Conservation (phyloP, 73 alveolate species). For the Strombidium stylifer region DNA sequence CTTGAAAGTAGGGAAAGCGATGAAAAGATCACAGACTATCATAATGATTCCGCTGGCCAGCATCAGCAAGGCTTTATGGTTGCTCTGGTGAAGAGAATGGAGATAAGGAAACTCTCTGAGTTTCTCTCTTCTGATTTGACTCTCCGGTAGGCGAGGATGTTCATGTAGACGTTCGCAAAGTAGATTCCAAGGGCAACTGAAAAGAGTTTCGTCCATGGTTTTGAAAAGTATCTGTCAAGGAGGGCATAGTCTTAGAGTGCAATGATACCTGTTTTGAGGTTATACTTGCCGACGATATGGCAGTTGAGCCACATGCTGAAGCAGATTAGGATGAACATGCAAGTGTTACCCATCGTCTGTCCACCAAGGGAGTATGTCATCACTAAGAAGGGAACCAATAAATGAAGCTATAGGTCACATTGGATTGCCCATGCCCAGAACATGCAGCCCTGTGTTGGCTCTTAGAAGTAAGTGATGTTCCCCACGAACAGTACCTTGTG, state of each 20-base stretch:
- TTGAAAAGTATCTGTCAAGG: background rate
- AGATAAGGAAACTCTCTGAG: too few species aligned
- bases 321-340: background rate
- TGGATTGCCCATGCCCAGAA: constrained; percentile 30
- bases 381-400: constrained; percentile 21
- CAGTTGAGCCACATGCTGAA: background rate
- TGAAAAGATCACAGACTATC: too few species aligned
- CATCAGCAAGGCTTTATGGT: too few species aligned
- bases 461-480: constrained; percentile 18
- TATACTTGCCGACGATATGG: background rate
- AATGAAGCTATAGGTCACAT: constrained; percentile 6
- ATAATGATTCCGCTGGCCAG: too few species aligned
- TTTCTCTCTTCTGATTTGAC: too few species aligned
- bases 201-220: constrained; percentile 19
- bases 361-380: background rate
- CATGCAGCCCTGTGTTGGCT: constrained; percentile 39
- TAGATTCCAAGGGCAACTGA: constrained; percentile 1
- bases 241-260: constrained; percentile 22
- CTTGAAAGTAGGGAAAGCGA: too few species aligned
- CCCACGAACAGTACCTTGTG: constrained; percentile 19
- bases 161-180: constrained; percentile 25
- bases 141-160: constrained; percentile 6
- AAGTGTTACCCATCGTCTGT: background rate
- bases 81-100: too few species aligned
- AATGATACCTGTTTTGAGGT: constrained; percentile 24